Conservation (phyloP, 164 flowering plant genomes). For the Dillenia suffruticosa region DNA sequence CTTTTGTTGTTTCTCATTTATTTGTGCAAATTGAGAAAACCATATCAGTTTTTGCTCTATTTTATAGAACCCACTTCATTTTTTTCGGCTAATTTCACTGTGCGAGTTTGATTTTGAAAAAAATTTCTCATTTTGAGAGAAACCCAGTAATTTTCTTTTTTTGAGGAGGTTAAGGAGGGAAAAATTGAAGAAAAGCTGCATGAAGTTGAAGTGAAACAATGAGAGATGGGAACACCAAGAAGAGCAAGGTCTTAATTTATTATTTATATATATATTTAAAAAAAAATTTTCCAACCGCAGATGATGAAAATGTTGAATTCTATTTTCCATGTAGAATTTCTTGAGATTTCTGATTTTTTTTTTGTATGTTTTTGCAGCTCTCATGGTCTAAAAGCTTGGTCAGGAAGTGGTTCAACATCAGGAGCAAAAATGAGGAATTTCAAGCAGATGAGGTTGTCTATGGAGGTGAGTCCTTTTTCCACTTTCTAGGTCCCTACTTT, state of each 20-base stretch:
- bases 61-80: not conserved
- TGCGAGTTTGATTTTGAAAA: no score
- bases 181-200: constrained; percentile 29
- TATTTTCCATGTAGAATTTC: not conserved
- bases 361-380: constrained; percentile 39
- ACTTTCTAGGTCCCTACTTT: constrained; percentile 1
- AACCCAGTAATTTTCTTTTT: constrained; percentile 5
- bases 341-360: constrained; percentile 11
- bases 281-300: not conserved
- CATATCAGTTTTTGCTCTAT: constrained; percentile 8
- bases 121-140: constrained; percentile 1
- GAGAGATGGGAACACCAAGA: constrained; percentile 84
- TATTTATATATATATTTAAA: not conserved
- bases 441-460: constrained; percentile 60
- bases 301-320: not conserved
- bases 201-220: constrained; percentile 67
- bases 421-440: constrained; percentile 68
- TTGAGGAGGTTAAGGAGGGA: constrained; percentile 7
- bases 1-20: not conserved
- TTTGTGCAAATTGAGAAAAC: constrained; percentile 5
- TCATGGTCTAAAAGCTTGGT: constrained; percentile 87
- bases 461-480: constrained; percentile 34
- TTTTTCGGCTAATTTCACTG: no score
- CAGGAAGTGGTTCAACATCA: constrained; percentile 83
- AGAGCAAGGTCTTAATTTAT: constrained; percentile 67